A percentile compares a stretch with the other conserved stretches of the same genome.
These are phyloP conservation scores for Paramecium pentaurelia DNA, from an alignment of 73 alveolate species.

Conservation along the genomic window DNA sequence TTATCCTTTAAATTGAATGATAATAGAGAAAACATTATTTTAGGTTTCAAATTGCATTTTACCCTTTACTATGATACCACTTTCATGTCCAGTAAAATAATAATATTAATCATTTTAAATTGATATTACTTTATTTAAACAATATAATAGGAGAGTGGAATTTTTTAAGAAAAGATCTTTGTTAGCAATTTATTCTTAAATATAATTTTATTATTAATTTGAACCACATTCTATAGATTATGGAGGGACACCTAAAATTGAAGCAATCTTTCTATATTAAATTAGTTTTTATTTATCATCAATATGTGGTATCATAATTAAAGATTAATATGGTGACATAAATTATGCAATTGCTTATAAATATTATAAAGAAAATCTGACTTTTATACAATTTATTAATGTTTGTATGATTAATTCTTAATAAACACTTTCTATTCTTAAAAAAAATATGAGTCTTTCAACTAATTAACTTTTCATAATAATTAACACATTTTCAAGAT, in stretches of 20 bases:
- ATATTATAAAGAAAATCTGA: not conserved
- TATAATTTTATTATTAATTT: not conserved
- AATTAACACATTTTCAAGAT: not conserved
- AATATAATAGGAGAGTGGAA: not conserved
- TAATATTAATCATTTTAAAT: slow-evolving; percentile 13
- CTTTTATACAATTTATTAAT: not conserved
- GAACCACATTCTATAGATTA: not conserved
- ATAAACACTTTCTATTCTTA: not conserved
- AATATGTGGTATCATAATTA: not conserved
- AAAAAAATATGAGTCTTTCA: not conserved
- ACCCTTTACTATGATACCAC: not conserved
- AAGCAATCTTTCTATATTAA: not conserved
- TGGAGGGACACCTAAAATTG: not conserved
- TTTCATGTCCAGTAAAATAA: slow-evolving; percentile 17
- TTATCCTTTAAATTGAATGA: not conserved
- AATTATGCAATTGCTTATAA: not conserved
- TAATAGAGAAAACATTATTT: not conserved
- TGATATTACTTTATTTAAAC: not conserved
- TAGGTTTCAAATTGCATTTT: not conserved
- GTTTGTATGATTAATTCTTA: not conserved
- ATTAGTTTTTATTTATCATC: not conserved
- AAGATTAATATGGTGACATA: slow-evolving; percentile 31
- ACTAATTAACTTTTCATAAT: not conserved
- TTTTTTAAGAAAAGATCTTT: not conserved
- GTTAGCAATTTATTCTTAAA: not conserved